Conservation (phyloP, 1,284 basidiomycete species). For the Lignosus rhinocerotis region DNA sequence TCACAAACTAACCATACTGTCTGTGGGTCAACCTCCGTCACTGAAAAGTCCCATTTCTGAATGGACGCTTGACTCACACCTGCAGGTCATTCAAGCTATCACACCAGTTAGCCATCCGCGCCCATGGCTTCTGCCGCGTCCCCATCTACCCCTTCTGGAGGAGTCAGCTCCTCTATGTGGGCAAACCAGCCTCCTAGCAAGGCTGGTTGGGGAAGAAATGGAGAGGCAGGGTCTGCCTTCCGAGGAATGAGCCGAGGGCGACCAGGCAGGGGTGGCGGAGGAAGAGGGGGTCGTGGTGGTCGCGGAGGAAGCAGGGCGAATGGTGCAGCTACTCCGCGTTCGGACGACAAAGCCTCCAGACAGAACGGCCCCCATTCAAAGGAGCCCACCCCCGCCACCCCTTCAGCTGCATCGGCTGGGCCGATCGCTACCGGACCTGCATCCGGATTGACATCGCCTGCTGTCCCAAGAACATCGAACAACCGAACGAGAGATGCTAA, state of each 20-base stretch:
- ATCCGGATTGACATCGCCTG: conserved; percentile 20
- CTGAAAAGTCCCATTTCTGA: conserved; percentile 10
- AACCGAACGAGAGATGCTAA: conserved; percentile 21
- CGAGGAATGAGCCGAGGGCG: conserved; percentile 35
- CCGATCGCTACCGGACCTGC: conserved; percentile 38
- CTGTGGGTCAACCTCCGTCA: conserved; percentile 13
- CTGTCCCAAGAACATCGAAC: conserved; percentile 16
- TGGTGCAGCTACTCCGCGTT: conserved; percentile 20
- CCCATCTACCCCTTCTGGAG: conserved; percentile 23
- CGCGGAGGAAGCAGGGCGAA: conserved; percentile 26
- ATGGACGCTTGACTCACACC: conserved; percentile 4
- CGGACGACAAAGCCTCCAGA: conserved; percentile 19
- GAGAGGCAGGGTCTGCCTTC: conserved; percentile 52
- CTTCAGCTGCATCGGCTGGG: conserved; percentile 18
- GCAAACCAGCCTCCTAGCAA: conserved; percentile 30
- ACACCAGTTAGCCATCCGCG: background rate
- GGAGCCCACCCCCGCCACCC: conserved; percentile 13
- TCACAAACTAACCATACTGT: conserved; percentile 1
- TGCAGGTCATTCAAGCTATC: background rate
- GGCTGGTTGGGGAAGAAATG: conserved; percentile 45
- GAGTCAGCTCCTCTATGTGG: conserved; percentile 29
- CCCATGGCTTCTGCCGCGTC: conserved; percentile 28
- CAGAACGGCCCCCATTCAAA: conserved; percentile 16
- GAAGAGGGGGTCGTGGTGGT: conserved; percentile 38
- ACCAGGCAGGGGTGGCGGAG: conserved; percentile 36